Base-by-base conservation (phyloP, 2,329 filamentous ascomycete species). In the Alternaria metachromatica region DNA sequence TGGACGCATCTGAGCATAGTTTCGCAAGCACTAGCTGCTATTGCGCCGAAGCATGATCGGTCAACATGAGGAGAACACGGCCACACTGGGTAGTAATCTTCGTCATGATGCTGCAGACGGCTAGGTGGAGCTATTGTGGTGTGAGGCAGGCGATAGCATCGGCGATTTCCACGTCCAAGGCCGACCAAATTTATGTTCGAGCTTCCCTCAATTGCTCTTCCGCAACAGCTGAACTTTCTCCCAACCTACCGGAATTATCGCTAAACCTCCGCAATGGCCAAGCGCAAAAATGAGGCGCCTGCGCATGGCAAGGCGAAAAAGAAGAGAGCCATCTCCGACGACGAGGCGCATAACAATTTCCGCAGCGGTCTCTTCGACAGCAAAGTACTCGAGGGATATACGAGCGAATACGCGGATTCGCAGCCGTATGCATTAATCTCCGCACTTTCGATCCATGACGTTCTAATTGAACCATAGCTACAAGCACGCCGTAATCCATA, bases 401-500 rank as follows among this genome's bases (percentile, higher is more conserved):
- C 75, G 23, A 65, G 74, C 25, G 72, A 76, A 63, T 81, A 81
- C 65, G 79, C 77, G 41, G 64, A 72, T 11, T 81, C 80, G 55
- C 73, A 80, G 65, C 80, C 80, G 80, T 81, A 79, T 49, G 77
- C 68, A 26, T 18, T 41, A 43, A 54, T 43, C 30, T 41, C 11
- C 25, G n/a, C 21, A 8, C 30, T 12, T 45, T 26, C n/a, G 48
- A 49, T 21, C 28, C 51, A 21, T 18, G 28, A 49, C 7, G 37
- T 18, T 55, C 63, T 74, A 45, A 68, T 23, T 15, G 23, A 11
- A 8, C 18, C 64, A 1, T 30, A 88, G 87, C 6, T 99, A 99
- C 85, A 94, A 95, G 79, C 95, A 99, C 80, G 92, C 92, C 72
- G 95, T 99, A 55, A 97, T 99, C 76, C 86, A 89, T 71, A 84